Evolutionary conservation across 108 stramenopile species (phyloP), one percentile per base, ranked within the genome.

Genomic region (Ochromonas danica): DNA sequence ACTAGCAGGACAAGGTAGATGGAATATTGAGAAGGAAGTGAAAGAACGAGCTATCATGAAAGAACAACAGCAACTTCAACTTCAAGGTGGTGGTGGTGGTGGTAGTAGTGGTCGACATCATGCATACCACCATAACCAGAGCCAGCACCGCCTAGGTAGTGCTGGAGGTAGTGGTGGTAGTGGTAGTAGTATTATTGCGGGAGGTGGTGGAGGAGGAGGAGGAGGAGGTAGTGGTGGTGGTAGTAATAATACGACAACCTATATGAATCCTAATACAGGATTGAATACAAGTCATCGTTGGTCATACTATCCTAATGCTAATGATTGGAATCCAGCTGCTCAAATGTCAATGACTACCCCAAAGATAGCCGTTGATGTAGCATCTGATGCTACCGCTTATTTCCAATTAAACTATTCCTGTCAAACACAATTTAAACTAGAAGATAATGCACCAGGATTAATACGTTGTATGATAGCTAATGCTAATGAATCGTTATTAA

Each of bases 291-390:
- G 3, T 3, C 6, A 35, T 35, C 63, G 31, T 67, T 33, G 14
- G 17, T 31, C 17, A 10, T 67, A 31, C 25, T 31, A 67, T 67
- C 30, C 63, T 67, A 3, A 67, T 67, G 31, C 3, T 36, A 28
- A 67, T 67, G 63, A 67, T 36, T 67, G 63, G 63, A 75, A 45
- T 36, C 72, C 72, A 27, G 40, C 40, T 33, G 72, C 72, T 41
- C 72, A 75, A 39, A 75, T 75, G 17, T 75, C 72, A 39, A 42
- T 75, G 40, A 75, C 72, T 28, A 33, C 72, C 27, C 72, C 72
- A 27, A 39, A 42, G 72, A 75, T 75, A 3, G 40, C 72, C 3
- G 36, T 75, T 6, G 72, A 75, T 60, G 51, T 60, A 35, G 25
- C 40, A 10, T 14, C 3, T 36, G 72, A 75, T 57, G 72, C 72